These are phyloP conservation scores for Skeletonema grethae DNA, from an alignment of 108 stramenopile species.

Conservation along the genomic window DNA sequence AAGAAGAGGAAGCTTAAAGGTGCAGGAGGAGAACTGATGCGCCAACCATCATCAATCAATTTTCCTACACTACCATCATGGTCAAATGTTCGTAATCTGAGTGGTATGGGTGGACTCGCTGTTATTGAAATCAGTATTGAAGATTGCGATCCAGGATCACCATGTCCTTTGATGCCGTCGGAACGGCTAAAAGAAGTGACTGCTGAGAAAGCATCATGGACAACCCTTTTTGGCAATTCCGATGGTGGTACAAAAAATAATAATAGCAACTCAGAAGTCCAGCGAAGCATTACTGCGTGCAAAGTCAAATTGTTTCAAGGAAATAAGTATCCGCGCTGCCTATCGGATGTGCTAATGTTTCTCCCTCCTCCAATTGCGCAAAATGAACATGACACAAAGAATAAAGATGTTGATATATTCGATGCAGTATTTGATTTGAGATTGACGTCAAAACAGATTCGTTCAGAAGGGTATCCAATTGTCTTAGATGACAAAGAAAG, in stretches of 20 bases:
- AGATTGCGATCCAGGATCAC: constrained; percentile 9
- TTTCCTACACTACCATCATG: constrained; percentile 56
- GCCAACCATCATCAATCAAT: not conserved
- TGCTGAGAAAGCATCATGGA: constrained; percentile 14
- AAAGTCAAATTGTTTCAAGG: constrained; percentile 48
- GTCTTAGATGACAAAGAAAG: not conserved
- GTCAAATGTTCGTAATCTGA: constrained; percentile 70
- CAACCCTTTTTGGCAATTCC: constrained; percentile 5
- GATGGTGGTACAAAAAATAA: not conserved
- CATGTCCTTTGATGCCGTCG: constrained; percentile 30
- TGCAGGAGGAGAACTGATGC: not conserved
- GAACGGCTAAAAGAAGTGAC: constrained; percentile 18
- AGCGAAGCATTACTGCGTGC: constrained; percentile 42
- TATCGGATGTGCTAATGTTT: constrained; percentile 46
- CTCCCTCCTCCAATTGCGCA: constrained; percentile 24
- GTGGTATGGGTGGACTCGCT: constrained; percentile 49
- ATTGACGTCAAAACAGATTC: constrained; percentile 34
- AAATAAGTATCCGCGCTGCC: constrained; percentile 26
- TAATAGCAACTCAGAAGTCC: constrained; percentile 22
- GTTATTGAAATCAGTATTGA: constrained; percentile 56
- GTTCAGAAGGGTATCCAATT: constrained; percentile 41
- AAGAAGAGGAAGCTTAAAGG: constrained; percentile 30
- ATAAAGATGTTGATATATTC: constrained; percentile 21
- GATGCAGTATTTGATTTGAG: constrained; percentile 21
- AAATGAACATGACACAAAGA: not conserved